Percentiles rank a stretch among this genome's conserved stretches.
Conservation (phyloP, 306 rosid genomes). For the Fagus crenata region DNA sequence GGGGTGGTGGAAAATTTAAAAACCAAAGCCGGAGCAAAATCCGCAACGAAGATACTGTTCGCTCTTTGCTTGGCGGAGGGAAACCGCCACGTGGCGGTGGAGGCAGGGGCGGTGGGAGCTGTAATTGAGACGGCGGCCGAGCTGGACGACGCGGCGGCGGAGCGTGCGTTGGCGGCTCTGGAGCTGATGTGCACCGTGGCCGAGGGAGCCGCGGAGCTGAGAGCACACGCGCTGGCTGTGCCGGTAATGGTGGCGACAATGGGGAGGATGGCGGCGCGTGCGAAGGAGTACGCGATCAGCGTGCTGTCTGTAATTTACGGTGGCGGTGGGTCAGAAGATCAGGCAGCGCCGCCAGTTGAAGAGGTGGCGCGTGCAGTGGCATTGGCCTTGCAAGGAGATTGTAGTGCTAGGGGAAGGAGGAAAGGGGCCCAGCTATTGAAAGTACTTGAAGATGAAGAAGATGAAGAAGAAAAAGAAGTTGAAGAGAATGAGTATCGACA, state of each 20-base stretch:
- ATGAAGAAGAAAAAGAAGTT: neutral
- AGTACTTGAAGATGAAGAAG: conserved; percentile 41
- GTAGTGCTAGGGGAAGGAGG: conserved; percentile 76
- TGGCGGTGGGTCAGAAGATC: conserved; percentile 24
- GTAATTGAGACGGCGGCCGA: conserved; percentile 67
- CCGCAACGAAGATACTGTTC: conserved; percentile 62
- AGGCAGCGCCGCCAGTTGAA: conserved; percentile 60
- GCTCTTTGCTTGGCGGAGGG: conserved; percentile 78
- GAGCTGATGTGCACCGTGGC: conserved; percentile 83
- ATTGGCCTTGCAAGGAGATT: conserved; percentile 72
- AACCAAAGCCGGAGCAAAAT: conserved; percentile 42
- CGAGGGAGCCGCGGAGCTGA: conserved; percentile 78
- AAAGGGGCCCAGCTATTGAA: conserved; percentile 71
- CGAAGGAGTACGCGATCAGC: conserved; percentile 82
- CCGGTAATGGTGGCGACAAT: conserved; percentile 85
- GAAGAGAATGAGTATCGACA: neutral
- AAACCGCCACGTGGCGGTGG: conserved; percentile 84
- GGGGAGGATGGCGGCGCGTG: conserved; percentile 81
- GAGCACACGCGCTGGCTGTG: conserved; percentile 83
- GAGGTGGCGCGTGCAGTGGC: conserved; percentile 97
- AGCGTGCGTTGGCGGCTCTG: conserved; percentile 74
- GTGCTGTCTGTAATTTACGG: conserved; percentile 69
- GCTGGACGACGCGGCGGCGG: conserved; percentile 68
- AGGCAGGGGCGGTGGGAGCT: conserved; percentile 66
- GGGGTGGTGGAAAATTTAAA: conserved; percentile 45